Evolutionary conservation across 345 rosid species (phyloP), one percentile per base, ranked within the genome.

Genomic region (Lenwebbia sp.): DNA sequence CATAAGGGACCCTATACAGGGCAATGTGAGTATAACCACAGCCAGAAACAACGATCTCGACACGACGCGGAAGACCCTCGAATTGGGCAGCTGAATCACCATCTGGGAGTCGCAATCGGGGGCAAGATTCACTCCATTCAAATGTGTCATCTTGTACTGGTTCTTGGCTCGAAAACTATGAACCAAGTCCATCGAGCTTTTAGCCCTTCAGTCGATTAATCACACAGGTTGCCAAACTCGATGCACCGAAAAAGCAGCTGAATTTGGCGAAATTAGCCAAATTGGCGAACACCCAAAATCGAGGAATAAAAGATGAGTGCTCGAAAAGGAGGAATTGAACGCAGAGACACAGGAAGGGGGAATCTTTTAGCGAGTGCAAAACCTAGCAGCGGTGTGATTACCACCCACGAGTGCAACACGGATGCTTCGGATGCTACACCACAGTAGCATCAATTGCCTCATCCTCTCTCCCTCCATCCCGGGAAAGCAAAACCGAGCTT

Each of bases 321-420:
- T 40, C 83, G 21, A 49, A n/a, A 26, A 56, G 58, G 74, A 58
- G 30, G 55, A 82, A 78, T 84, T 84, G 85, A 84, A 76, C 82
- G 78, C 75, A 54, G 50, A 87, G 25, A 58, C 74, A 56, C 54
- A n/a, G 83, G 82, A 82, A 62, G 49, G 51, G 13, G 10, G 82
- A 60, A 87, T 60, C 49, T 54, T 56, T 89, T 92, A 93, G 88
- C 95, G 93, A 76, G 91, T 88, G 70, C 93, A 93, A 88, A 92
- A 92, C 90, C 93, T 92, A 84, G 92, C 88, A 78, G 95, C 93
- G 81, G 94, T 93, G 89, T 93, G 94, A 88, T 93, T 93, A 57
- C 94, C 94, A 91, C 94, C 95, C 93, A 91, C 90, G 83, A 93
- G 94, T 60, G 90, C 88, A 41, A 89, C 91, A 83, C 92, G 88